These are phyloP conservation scores for Flaveria robusta DNA, from an alignment of 129 eudicot genomes.

Conservation along the genomic window DNA sequence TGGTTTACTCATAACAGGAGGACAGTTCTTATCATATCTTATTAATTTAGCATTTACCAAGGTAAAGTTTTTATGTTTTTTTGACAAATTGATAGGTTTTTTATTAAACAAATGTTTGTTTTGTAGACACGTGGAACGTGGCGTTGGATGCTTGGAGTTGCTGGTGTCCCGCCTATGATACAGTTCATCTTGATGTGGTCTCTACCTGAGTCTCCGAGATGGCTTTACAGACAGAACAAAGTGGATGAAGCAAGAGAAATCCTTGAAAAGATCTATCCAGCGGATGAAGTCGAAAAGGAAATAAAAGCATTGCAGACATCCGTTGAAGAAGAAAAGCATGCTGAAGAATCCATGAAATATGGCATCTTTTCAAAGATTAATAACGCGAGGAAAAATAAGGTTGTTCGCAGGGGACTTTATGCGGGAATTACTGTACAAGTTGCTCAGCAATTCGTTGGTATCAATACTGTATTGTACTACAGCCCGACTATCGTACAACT, in stretches of 20 bases:
- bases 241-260: slow-evolving; percentile 38
- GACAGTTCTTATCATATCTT: slow-evolving; percentile 14
- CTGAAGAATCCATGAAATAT: not conserved
- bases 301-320: slow-evolving; percentile 15
- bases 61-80: not conserved
- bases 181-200: slow-evolving; percentile 53
- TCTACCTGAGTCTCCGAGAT: slow-evolving; percentile 68
- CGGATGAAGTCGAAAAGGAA: slow-evolving; percentile 46
- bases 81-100: not conserved
- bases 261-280: slow-evolving; percentile 28
- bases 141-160: slow-evolving; percentile 35
- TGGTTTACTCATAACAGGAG: slow-evolving; percentile 27
- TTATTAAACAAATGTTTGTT: not conserved
- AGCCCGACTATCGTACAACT: slow-evolving; percentile 7
- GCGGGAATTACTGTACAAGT: not conserved
- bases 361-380: not conserved
- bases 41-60: slow-evolving; percentile 21
- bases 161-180: slow-evolving; percentile 39
- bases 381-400: not conserved
- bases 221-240: slow-evolving; percentile 54
- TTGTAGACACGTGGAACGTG: slow-evolving; percentile 10
- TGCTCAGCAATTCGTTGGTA: slow-evolving; percentile 1
- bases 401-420: not conserved
- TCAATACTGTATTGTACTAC: not conserved
- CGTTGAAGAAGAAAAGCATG: not conserved